phyloP scores from a whole-genome alignment of 140 eudicot genomes.

The Ambrosia hybrid region DNA sequence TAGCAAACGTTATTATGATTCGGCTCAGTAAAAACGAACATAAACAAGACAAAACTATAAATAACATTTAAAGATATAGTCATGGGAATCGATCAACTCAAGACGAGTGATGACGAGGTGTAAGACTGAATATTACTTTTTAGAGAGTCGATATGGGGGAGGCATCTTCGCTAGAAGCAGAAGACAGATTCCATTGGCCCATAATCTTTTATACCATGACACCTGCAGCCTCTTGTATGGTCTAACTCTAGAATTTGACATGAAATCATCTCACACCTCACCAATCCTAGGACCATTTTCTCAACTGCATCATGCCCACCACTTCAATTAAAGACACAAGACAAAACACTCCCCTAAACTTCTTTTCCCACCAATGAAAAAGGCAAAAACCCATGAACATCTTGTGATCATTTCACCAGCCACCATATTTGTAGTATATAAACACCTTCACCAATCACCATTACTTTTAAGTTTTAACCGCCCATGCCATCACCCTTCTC shows the following conservation, averaged over 20 bases:
- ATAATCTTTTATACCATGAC: constrained; percentile 30
- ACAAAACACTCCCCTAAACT: background rate
- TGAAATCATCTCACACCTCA: constrained; percentile 28
- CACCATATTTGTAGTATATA: constrained; percentile 49
- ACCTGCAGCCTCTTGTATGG: constrained; percentile 46
- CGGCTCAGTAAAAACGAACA: background rate
- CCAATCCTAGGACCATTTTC: constrained; percentile 23
- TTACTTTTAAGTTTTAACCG: constrained; percentile 15
- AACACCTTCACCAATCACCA: constrained; percentile 29
- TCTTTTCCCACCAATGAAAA: constrained; percentile 22
- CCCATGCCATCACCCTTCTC: constrained; percentile 3
- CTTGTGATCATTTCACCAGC: constrained; percentile 39
- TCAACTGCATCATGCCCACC: constrained; percentile 49
- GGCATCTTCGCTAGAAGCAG: constrained; percentile 40
- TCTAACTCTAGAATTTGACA: constrained; percentile 41
- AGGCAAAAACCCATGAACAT: constrained; percentile 21
- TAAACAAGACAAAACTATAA: background rate
- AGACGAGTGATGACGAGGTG: too few relatives aligned
- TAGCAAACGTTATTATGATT: background rate
- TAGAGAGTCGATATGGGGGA: constrained; percentile 27
- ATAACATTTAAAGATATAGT: too few relatives aligned
- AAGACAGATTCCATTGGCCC: constrained; percentile 44
- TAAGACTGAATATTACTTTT: background rate
- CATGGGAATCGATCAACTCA: too few relatives aligned
- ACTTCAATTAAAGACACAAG: constrained; percentile 33